Evolutionary conservation across 2,329 filamentous ascomycete genomes (phyloP).

Genomic region (Thielaviopsis ethacetica): DNA sequence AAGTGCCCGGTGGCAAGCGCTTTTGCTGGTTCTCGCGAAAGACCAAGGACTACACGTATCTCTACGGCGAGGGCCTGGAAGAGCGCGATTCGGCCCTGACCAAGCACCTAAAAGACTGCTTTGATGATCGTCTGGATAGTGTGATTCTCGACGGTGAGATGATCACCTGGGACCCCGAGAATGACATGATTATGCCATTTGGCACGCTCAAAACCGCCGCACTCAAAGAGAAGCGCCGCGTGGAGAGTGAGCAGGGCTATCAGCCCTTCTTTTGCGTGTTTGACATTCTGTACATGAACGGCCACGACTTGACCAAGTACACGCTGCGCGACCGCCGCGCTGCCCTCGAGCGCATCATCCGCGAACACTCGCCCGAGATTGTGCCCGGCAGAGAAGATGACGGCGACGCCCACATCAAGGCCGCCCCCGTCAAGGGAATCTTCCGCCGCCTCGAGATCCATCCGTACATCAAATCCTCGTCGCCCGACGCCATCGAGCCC

Average conservation of each 20-base stretch:
- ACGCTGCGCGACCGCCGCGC: slow-evolving; percentile 64
- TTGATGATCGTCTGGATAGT: slow-evolving; percentile 61
- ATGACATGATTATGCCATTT: slow-evolving; percentile 75
- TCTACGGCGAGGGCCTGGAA: slow-evolving; percentile 66
- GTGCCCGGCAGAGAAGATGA: not conserved
- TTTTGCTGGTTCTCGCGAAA: slow-evolving; percentile 93
- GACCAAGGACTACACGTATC: slow-evolving; percentile 87
- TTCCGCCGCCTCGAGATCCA: slow-evolving; percentile 74
- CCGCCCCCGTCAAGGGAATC: slow-evolving; percentile 51
- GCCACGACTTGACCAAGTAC: slow-evolving; percentile 61
- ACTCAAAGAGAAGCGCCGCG: slow-evolving; percentile 52
- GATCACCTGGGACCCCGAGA: slow-evolving; percentile 89
- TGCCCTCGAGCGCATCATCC: slow-evolving; percentile 34
- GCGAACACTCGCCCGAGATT: not conserved
- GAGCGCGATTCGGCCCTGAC: slow-evolving; percentile 67
- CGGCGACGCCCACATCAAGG: slow-evolving; percentile 15
- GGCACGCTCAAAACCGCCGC: slow-evolving; percentile 89
- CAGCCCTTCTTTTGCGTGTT: slow-evolving; percentile 75
- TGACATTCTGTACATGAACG: slow-evolving; percentile 82
- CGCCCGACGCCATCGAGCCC: slow-evolving; percentile 59
- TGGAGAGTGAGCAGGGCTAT: slow-evolving; percentile 34
- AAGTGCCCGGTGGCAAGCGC: slow-evolving; percentile 47
- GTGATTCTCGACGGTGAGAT: slow-evolving; percentile 94
- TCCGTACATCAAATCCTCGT: slow-evolving; percentile 47
- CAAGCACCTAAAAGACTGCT: slow-evolving; percentile 60